phyloP scores from a whole-genome alignment of 331 rosid genomes.

The Quercus tomentella region DNA sequence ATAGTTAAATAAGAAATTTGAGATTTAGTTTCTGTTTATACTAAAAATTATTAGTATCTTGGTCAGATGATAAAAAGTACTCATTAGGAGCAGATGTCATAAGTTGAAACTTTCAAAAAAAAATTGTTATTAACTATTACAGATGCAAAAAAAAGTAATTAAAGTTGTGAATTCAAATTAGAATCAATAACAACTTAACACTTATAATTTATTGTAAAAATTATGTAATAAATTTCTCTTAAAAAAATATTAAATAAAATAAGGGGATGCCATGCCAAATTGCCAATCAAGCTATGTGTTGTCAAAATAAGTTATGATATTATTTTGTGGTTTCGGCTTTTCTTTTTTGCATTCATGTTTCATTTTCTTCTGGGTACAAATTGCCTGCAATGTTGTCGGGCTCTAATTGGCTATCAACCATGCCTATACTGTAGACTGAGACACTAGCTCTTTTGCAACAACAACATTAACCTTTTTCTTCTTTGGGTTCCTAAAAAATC shows the following conservation, averaged over 20 bases:
- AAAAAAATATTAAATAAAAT: too few relatives aligned
- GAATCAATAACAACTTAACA: rapidly evolving
- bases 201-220: too few relatives aligned
- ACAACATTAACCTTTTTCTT: background rate
- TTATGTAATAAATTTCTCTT: too few relatives aligned
- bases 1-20: rapidly evolving
- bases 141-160: too few relatives aligned
- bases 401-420: background rate
- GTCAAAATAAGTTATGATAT: background rate
- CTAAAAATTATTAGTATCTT: too few relatives aligned
- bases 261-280: background rate
- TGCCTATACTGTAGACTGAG: background rate
- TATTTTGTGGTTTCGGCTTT: constrained; percentile 11
- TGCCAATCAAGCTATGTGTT: background rate
- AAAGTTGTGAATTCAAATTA: rapidly evolving
- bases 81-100: rapidly evolving
- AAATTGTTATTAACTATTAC: rapidly evolving
- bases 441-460: background rate
- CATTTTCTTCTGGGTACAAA: constrained; percentile 25
- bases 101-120: rapidly evolving
- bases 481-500: background rate
- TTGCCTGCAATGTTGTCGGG: background rate
- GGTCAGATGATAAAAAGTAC: rapidly evolving
- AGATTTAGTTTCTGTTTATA: rapidly evolving
- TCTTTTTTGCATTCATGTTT: constrained; percentile 27